phyloP scores from a whole-genome alignment of 106 monocot species.

The Dendrobium catenatum region DNA sequence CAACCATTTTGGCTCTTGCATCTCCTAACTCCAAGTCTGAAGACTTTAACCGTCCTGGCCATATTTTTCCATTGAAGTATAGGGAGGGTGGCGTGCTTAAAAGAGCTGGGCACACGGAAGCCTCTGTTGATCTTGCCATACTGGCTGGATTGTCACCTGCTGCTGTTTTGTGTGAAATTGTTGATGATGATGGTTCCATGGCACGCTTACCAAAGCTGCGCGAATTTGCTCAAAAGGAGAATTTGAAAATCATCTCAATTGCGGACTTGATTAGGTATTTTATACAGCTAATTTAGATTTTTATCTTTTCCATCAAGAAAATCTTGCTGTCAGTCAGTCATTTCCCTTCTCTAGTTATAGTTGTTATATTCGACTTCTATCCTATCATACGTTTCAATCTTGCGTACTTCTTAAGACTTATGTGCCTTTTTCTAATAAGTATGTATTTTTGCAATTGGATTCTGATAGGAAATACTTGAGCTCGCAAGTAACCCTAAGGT shows the following conservation, averaged over 20 bases:
- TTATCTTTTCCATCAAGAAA: not conserved
- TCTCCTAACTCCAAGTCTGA: constrained; percentile 64
- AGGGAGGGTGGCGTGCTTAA: constrained; percentile 94
- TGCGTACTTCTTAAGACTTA: not conserved
- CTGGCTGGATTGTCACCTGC: constrained; percentile 73
- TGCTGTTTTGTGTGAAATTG: constrained; percentile 83
- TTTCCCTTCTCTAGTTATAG: not conserved
- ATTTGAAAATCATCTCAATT: constrained; percentile 90
- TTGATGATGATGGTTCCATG: constrained; percentile 97
- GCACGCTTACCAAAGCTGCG: constrained; percentile 79
- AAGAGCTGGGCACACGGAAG: constrained; percentile 96
- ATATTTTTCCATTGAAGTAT: constrained; percentile 92
- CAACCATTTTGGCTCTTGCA: constrained; percentile 69
- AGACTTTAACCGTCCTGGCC: constrained; percentile 89
- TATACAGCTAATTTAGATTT: not conserved
- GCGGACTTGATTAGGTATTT: constrained; percentile 83
- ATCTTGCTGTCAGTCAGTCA: not conserved
- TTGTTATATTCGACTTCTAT: not conserved
- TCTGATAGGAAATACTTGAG: too few relatives aligned
- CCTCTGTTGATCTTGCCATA: constrained; percentile 78
- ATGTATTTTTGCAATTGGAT: not conserved
- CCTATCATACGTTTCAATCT: not conserved
- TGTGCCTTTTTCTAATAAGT: not conserved
- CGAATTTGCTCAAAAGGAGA: constrained; percentile 71
- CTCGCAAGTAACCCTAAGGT: too few relatives aligned